Percentiles rank a stretch among this genome's conserved stretches.
These are phyloP conservation scores for Hypoxylon subgilvum DNA, from an alignment of 495 filamentous ascomycete species.

Conservation along the genomic window DNA sequence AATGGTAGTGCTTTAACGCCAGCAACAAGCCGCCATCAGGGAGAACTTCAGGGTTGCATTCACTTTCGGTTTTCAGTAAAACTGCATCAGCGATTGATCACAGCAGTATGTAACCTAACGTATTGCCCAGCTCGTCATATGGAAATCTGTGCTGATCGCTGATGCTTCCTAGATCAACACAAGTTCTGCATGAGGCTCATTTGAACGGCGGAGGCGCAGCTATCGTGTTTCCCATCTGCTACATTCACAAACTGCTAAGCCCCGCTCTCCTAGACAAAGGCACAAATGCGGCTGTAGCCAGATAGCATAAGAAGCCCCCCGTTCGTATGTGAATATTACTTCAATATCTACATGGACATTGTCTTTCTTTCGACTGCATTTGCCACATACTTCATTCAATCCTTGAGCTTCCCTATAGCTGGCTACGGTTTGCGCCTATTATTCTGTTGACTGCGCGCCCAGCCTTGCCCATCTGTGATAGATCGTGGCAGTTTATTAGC, in stretches of 20 bases:
- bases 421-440: too few relatives aligned
- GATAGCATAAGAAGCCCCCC: too few relatives aligned
- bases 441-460: too few relatives aligned
- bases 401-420: too few relatives aligned
- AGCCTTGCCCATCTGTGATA: too few relatives aligned
- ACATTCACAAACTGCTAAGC: background rate
- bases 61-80: background rate
- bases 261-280: background rate
- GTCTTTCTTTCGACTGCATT: too few relatives aligned
- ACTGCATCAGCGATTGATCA: constrained; percentile 1
- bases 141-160: background rate
- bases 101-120: background rate
- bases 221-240: background rate
- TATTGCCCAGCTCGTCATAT: constrained; percentile 2
- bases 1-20: background rate
- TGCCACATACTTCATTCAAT: too few relatives aligned
- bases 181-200: background rate
- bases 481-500: too few relatives aligned
- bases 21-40: background rate
- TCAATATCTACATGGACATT: too few relatives aligned
- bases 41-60: background rate
- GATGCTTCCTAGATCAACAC: background rate
- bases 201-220: background rate
- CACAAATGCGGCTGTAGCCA: background rate
- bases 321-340: too few relatives aligned